A percentile compares a stretch with the other conserved stretches of the same genome.
These are phyloP conservation scores for Panicum virgatum DNA, from an alignment of 202 grass and related monocot genomes.

Conservation along the genomic window DNA sequence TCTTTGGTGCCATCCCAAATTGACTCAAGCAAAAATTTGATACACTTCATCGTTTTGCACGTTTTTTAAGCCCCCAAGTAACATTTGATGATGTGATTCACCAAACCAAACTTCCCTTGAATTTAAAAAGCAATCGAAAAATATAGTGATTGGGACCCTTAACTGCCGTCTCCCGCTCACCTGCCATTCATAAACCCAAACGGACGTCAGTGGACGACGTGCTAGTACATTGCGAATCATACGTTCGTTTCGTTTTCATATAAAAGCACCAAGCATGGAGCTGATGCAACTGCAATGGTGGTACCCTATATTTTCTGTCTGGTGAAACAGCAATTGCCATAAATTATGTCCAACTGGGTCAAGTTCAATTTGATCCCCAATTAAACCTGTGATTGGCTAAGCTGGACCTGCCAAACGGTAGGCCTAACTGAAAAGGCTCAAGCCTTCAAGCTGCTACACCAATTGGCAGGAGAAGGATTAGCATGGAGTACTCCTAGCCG, in stretches of 20 bases:
- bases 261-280: not conserved
- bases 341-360: not conserved
- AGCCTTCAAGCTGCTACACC: not conserved
- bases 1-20: not conserved
- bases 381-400: not conserved
- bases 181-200: conserved; percentile 12
- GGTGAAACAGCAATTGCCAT: not conserved
- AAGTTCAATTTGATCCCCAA: not conserved
- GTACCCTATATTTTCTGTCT: not conserved
- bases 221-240: not conserved
- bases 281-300: conserved; percentile 1
- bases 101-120: not conserved
- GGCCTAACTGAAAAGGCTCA: conserved; percentile 32
- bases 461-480: conserved; percentile 25
- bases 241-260: not conserved
- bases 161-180: conserved; percentile 23
- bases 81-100: not conserved
- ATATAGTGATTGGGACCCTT: not conserved
- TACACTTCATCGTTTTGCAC: not conserved
- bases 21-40: not conserved
- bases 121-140: not conserved
- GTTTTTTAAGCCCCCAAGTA: not conserved
- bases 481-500: not conserved
- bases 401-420: conserved; percentile 30
- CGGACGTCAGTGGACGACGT: not conserved